Evolutionary conservation across 805 yeast species (phyloP).

Genomic region (Danielia oregonensis): DNA sequence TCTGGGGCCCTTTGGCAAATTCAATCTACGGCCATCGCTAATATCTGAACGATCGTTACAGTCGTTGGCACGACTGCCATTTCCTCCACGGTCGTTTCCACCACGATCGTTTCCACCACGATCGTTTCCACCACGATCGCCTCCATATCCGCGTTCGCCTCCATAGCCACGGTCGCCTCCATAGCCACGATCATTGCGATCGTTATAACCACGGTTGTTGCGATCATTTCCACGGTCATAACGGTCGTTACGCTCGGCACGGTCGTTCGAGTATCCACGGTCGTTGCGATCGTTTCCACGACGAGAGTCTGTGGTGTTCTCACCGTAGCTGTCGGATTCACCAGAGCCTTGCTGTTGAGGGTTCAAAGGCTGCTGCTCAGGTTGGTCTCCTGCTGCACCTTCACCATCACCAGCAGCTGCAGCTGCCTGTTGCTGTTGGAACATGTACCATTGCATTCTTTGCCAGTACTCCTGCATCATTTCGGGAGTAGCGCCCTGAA

Average conservation of each 20-base stretch:
- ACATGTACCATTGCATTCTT: constrained; percentile 62
- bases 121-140: constrained; percentile 9
- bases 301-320: constrained; percentile 7
- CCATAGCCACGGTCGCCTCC: not conserved
- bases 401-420: constrained; percentile 20
- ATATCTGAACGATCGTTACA: constrained; percentile 16
- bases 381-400: constrained; percentile 25
- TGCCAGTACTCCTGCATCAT: constrained; percentile 64
- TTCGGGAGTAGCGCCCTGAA: constrained; percentile 38
- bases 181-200: not conserved
- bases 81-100: not conserved
- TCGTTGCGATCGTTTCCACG: constrained; percentile 2
- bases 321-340: constrained; percentile 29
- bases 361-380: constrained; percentile 39
- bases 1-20: constrained; percentile 52
- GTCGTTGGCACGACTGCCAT: constrained; percentile 7
- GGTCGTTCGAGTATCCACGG: not conserved
- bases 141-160: not conserved
- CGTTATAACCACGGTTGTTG: not conserved
- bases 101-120: not conserved
- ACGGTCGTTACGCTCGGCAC: not conserved
- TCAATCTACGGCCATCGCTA: constrained; percentile 27
- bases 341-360: constrained; percentile 35
- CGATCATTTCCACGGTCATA: not conserved
- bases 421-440: constrained; percentile 48